Conservation (phyloP, 1,139 yeast genomes). For the Candida pseudocylindracea region DNA sequence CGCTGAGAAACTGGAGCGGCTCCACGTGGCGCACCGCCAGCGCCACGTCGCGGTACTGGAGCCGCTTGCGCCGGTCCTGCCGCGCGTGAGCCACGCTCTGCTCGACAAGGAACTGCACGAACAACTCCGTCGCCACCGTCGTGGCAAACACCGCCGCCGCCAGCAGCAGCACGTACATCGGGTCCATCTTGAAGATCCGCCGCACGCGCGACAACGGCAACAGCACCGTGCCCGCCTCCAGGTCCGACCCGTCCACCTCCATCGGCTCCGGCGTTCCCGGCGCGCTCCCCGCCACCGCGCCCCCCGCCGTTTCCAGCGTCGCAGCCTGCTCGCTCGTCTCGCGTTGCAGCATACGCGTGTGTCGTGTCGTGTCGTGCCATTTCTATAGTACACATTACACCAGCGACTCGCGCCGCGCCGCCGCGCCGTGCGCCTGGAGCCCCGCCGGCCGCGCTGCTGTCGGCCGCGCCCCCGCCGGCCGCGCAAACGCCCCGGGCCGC, state of each 20-base stretch:
- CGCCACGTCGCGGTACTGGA: conserved; percentile 57
- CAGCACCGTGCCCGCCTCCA: conserved; percentile 7
- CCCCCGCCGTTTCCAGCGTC: too few species aligned
- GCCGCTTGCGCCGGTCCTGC: conserved; percentile 45
- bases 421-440: too few species aligned
- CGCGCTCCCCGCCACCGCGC: too few species aligned
- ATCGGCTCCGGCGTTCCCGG: background rate
- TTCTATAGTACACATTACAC: too few species aligned
- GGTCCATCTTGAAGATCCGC: conserved; percentile 67
- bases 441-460: too few species aligned
- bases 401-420: too few species aligned
- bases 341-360: too few species aligned
- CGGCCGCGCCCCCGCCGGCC: too few species aligned
- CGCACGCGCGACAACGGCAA: conserved; percentile 71
- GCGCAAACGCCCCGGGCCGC: too few species aligned
- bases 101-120: conserved; percentile 59
- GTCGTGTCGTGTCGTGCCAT: too few species aligned
- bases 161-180: conserved; percentile 57
- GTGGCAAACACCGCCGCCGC: conserved; percentile 65
- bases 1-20: conserved; percentile 43
- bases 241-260: conserved; percentile 2
- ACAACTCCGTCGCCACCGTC: conserved; percentile 74
- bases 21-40: conserved; percentile 47
- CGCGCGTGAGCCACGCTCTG: conserved; percentile 56
- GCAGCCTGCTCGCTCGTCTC: too few species aligned